phyloP scores from a whole-genome alignment of 129 eudicot genomes.

The Deinandra increscens region DNA sequence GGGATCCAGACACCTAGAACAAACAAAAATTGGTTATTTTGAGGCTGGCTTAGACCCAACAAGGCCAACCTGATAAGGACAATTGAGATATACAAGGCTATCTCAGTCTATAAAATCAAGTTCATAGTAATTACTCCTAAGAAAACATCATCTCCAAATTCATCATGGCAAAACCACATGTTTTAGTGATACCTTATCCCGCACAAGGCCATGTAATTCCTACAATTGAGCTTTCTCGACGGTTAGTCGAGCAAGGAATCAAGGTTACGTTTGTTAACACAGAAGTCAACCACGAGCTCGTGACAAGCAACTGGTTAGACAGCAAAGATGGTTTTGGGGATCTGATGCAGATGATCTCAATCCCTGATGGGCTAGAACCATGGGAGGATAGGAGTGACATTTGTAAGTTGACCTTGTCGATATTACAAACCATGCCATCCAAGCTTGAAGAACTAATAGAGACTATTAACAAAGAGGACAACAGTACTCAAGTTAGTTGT shows the following conservation, averaged over 20 bases:
- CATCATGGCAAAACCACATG: slow-evolving; percentile 37
- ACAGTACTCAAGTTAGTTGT: slow-evolving; percentile 32
- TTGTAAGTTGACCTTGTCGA: slow-evolving; percentile 27
- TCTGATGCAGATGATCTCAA: slow-evolving; percentile 33
- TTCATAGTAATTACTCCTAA: too few species aligned
- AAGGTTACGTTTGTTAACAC: slow-evolving; percentile 57
- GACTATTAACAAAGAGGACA: slow-evolving; percentile 26
- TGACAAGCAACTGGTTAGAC: slow-evolving; percentile 29
- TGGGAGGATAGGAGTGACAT: slow-evolving; percentile 55
- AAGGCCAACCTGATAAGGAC: not conserved
- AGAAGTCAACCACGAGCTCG: slow-evolving; percentile 45
- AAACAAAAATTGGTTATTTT: not conserved
- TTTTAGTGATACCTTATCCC: slow-evolving; percentile 56
- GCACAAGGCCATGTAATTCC: slow-evolving; percentile 87
- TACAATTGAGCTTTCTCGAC: slow-evolving; percentile 45
- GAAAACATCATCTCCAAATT: too few species aligned
- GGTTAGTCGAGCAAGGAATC: slow-evolving; percentile 38
- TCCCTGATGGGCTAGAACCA: slow-evolving; percentile 65
- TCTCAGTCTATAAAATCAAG: slow-evolving; percentile 15
- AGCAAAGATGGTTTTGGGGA: slow-evolving; percentile 25
- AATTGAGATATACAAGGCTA: not conserved
- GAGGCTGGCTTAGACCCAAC: not conserved
- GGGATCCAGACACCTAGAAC: not conserved
- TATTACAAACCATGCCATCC: slow-evolving; percentile 33
- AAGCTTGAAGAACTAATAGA: slow-evolving; percentile 44